Conservation (phyloP, 805 yeast species). For the Diddensiella santjacobensis region DNA sequence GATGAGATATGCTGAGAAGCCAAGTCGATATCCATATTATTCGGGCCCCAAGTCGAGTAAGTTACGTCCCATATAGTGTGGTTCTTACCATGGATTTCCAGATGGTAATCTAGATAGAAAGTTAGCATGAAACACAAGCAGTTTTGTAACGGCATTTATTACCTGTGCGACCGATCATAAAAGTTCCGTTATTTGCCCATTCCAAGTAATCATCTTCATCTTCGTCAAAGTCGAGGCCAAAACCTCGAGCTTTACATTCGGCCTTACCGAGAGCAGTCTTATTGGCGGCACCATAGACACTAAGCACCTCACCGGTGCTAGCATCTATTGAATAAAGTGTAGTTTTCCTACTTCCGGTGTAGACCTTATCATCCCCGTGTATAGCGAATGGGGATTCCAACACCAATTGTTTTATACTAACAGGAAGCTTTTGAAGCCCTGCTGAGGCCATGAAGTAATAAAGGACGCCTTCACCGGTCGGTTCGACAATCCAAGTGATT, state of each 20-base stretch:
- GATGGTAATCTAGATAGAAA: constrained; percentile 29
- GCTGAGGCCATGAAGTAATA: constrained; percentile 70
- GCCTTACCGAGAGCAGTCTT: constrained; percentile 22
- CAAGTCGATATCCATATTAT: constrained; percentile 66
- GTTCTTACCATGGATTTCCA: constrained; percentile 65
- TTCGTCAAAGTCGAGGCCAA: constrained; percentile 10
- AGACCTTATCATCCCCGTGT: constrained; percentile 71
- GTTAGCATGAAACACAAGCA: not conserved
- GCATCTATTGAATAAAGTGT: constrained; percentile 72
- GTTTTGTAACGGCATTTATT: constrained; percentile 3
- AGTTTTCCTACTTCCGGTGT: constrained; percentile 80
- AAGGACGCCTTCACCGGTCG: constrained; percentile 76
- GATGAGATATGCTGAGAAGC: constrained; percentile 42
- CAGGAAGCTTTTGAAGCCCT: constrained; percentile 80
- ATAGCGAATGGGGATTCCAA: constrained; percentile 82
- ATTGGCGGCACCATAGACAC: constrained; percentile 45
- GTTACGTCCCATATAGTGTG: constrained; percentile 80
- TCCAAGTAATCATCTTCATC: constrained; percentile 19
- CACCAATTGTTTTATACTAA: constrained; percentile 72
- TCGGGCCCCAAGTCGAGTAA: constrained; percentile 88
- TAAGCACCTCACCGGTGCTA: constrained; percentile 65
- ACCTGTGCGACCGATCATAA: constrained; percentile 34
- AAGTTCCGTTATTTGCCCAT: constrained; percentile 19
- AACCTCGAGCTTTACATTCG: constrained; percentile 20
- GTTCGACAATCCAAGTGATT: constrained; percentile 84